Evolutionary conservation across 257 asterid species (phyloP).

Genomic region (Ligustrum vulgare): DNA sequence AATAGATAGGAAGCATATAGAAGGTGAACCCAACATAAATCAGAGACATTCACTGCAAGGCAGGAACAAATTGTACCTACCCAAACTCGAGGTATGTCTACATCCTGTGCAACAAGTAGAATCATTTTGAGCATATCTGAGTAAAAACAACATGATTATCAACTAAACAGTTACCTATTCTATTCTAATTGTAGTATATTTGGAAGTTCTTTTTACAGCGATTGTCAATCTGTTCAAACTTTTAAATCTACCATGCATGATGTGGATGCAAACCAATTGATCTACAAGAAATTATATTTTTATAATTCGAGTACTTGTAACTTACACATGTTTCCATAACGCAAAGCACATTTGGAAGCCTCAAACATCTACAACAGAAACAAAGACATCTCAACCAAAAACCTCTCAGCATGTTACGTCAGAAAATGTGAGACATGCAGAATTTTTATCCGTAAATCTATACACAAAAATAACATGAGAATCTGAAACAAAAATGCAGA

Average conservation of each 20-base stretch:
- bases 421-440: not conserved
- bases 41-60: not conserved
- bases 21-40: not conserved
- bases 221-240: not conserved
- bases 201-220: not conserved
- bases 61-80: not conserved
- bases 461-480: conserved; percentile 2
- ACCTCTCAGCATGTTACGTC: conserved; percentile 5
- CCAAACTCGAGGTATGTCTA: not conserved
- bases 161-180: not conserved
- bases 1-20: not conserved
- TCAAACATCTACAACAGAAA: conserved; percentile 68
- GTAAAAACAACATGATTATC: not conserved
- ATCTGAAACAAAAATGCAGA: not conserved
- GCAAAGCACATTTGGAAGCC: conserved; percentile 74
- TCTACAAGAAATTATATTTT: not conserved
- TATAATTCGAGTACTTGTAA: conserved; percentile 25
- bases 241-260: not conserved
- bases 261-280: conserved; percentile 17
- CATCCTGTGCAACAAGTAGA: not conserved
- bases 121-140: not conserved
- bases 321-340: conserved; percentile 85
- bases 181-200: not conserved
- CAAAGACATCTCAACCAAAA: conserved; percentile 13
- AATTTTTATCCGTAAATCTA: not conserved